phyloP scores from a whole-genome alignment of 1,139 yeast genomes.

The Lodderomyces parapsilosis region DNA sequence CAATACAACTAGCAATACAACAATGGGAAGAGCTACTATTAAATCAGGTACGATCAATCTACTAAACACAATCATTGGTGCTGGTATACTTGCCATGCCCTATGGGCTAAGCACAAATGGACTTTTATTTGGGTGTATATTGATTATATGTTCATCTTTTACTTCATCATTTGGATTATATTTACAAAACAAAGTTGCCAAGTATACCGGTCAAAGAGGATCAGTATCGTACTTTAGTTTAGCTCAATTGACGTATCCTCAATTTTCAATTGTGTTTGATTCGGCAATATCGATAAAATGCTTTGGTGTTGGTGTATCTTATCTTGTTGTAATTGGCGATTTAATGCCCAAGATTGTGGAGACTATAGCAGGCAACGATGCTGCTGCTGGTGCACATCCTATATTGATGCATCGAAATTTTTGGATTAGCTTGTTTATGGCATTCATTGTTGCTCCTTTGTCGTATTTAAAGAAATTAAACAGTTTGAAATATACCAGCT shows the following conservation, averaged over 20 bases:
- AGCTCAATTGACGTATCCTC: conserved; percentile 55
- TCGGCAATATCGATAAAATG: conserved; percentile 61
- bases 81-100: conserved; percentile 60
- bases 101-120: conserved; percentile 54
- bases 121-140: conserved; percentile 43
- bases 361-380: conserved; percentile 30
- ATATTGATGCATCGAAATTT: conserved; percentile 47
- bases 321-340: conserved; percentile 86
- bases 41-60: conserved; percentile 53
- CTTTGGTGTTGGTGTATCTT: conserved; percentile 90
- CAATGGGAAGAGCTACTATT: conserved; percentile 38
- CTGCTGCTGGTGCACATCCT: conserved; percentile 18
- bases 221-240: conserved; percentile 54
- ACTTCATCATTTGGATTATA: conserved; percentile 56
- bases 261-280: conserved; percentile 44
- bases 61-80: conserved; percentile 55
- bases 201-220: conserved; percentile 47
- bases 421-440: conserved; percentile 68
- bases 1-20: not conserved
- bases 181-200: conserved; percentile 50
- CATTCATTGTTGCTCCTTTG: conserved; percentile 65
- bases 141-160: conserved; percentile 47
- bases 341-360: conserved; percentile 76
- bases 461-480: conserved; percentile 74
- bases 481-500: conserved; percentile 79